Evolutionary conservation across 192 early-diverging fungal genomes (phyloP), one percentile per base, ranked within the genome.

Genomic region (Funneliformis geosporum): DNA sequence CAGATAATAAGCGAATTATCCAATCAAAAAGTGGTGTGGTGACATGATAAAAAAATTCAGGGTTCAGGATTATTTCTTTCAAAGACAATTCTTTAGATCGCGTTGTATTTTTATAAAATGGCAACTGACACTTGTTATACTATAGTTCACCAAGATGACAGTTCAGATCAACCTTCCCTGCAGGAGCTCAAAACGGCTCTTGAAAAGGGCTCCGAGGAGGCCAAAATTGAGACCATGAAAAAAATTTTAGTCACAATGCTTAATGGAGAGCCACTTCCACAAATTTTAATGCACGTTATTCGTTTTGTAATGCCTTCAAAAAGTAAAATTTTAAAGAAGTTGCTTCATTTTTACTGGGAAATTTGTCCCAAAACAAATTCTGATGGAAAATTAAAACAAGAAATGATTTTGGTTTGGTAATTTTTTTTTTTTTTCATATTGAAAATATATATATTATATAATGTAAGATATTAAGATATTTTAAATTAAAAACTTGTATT

Each of bases 271-370:
- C 93, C 94, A 42, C 88, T 91, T 83, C 91, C 93, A 60, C 88
- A 92, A 83, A 88, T 99, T 59, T 90, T 99, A 65, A 96, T 99
- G 95, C 96, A 97, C 83, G 92, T 99, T 81, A 99, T 99, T 86
- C 96, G 96, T 73, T 98, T 98, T 84, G 94, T 98, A 39, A 91
- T 98, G 90, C 98, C 97, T 38, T 94, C 93, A 25, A 95, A 94
- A 84, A 96, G 96, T 90, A 99, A 99, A 86, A 82, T 89, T 81
- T 91, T 99, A 60, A 99, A 99, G 90, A 99, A 99, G 85, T 88
- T 99, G 50, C 88, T 97, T 66, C 92, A 97, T 73, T 90, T 98
- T 76, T 99, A 98, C 87, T 96, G 96, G 94, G 98, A 99, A 83
- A 95, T 99, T 50, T 97, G 95, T 80, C 95, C 98, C 33, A 97